phyloP scores from a whole-genome alignment of 1,284 basidiomycete species.

The Bjerkandera adusta region DNA sequence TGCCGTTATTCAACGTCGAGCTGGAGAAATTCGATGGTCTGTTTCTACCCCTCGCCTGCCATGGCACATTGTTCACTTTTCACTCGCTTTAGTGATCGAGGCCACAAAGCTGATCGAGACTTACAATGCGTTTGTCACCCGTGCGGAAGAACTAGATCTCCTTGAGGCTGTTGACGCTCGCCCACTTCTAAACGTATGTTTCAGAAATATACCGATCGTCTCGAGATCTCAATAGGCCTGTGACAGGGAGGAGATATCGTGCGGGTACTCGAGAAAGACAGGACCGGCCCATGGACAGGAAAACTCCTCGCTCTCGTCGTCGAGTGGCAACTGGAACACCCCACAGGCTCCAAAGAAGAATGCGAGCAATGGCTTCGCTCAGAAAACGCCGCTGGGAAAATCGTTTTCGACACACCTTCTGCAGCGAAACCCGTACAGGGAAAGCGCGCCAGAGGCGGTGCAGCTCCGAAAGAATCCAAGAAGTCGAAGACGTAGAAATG shows the following conservation, averaged over 20 bases:
- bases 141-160: conserved; percentile 64
- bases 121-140: conserved; percentile 66
- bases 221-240: not conserved
- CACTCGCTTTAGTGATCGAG: conserved; percentile 20
- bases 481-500: not conserved
- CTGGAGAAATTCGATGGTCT: conserved; percentile 49
- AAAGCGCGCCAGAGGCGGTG: conserved; percentile 13
- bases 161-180: conserved; percentile 61
- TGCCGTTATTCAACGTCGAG: conserved; percentile 47
- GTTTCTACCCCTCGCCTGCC: conserved; percentile 9
- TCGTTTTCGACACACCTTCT: conserved; percentile 32
- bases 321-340: conserved; percentile 83
- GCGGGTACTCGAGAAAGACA: conserved; percentile 47
- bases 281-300: conserved; percentile 70
- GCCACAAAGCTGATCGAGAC: conserved; percentile 48
- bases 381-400: conserved; percentile 46
- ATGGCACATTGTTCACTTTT: conserved; percentile 1
- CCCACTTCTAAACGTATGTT: conserved; percentile 74
- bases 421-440: conserved; percentile 9
- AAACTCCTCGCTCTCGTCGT: conserved; percentile 63
- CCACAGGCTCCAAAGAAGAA: conserved; percentile 59
- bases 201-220: not conserved
- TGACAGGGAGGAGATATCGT: conserved; percentile 78
- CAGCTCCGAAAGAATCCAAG: conserved; percentile 8
- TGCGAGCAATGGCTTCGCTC: conserved; percentile 68